A percentile compares a stretch with the other conserved stretches of the same genome.
phyloP scores from a whole-genome alignment of 768 basidiomycete species.

The Kwoniella shandongensis region DNA sequence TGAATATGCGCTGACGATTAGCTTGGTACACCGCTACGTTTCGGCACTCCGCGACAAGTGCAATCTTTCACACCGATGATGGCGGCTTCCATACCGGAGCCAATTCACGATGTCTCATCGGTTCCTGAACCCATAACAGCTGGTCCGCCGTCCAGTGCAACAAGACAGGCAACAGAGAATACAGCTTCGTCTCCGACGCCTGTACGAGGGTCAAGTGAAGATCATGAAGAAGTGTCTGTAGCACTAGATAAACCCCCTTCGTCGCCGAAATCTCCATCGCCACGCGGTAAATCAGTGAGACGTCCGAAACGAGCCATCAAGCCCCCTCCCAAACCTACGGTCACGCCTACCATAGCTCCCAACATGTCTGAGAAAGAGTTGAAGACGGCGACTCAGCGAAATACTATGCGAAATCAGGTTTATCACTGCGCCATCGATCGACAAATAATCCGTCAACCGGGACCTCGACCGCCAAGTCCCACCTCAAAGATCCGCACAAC shows the following conservation, averaged over 20 bases:
- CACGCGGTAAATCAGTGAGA: background rate
- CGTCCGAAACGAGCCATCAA: constrained; percentile 30
- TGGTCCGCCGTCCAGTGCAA: constrained; percentile 24
- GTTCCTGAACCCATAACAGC: constrained; percentile 8
- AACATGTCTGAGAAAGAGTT: constrained; percentile 51
- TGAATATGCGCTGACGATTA: constrained; percentile 1
- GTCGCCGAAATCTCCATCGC: constrained; percentile 16
- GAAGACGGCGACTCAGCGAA: constrained; percentile 41
- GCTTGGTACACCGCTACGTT: constrained; percentile 37
- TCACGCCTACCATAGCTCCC: constrained; percentile 2
- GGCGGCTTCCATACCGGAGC: background rate
- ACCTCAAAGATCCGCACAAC: constrained; percentile 48
- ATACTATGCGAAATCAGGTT: constrained; percentile 51
- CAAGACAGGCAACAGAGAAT: constrained; percentile 14
- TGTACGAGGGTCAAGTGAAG: constrained; percentile 31
- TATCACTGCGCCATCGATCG: constrained; percentile 52
- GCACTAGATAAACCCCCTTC: constrained; percentile 18
- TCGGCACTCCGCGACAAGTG: constrained; percentile 18
- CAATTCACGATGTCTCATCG: constrained; percentile 13
- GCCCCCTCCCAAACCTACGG: constrained; percentile 9
- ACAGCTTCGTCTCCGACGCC: background rate
- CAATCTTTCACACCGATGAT: background rate
- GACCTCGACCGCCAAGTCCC: constrained; percentile 47
- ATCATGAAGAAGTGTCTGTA: constrained; percentile 36
- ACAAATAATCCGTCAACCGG: constrained; percentile 45